Percentiles rank a stretch among this genome's conserved stretches.
Evolutionary conservation across 768 basidiomycete species (phyloP).

Genomic region (Amanita pallidorosea): DNA sequence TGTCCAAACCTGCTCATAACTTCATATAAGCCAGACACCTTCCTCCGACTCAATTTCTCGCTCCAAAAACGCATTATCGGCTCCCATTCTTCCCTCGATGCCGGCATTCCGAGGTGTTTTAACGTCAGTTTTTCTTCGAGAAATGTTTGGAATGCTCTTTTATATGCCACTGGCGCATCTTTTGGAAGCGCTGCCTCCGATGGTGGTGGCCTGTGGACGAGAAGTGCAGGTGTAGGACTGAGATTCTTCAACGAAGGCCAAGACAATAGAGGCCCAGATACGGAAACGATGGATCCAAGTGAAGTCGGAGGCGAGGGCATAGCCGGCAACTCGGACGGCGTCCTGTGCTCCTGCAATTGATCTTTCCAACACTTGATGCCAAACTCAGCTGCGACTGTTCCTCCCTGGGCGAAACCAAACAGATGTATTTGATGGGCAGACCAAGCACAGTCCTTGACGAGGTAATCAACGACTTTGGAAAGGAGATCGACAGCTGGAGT

Average conservation of each 20-base stretch:
- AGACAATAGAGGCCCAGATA: slow-evolving; percentile 69
- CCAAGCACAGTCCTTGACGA: slow-evolving; percentile 58
- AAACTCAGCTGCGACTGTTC: slow-evolving; percentile 63
- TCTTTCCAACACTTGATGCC: slow-evolving; percentile 46
- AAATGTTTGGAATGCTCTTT: slow-evolving; percentile 45
- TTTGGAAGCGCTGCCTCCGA: slow-evolving; percentile 31
- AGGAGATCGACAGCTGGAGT: slow-evolving; percentile 53
- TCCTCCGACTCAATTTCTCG: slow-evolving; percentile 44
- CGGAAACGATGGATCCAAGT: slow-evolving; percentile 57
- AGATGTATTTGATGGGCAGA: slow-evolving; percentile 60
- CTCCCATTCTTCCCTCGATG: slow-evolving; percentile 68
- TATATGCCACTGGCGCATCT: slow-evolving; percentile 39
- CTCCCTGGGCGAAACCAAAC: slow-evolving; percentile 86
- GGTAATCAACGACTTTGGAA: slow-evolving; percentile 38
- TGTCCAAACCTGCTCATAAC: slow-evolving; percentile 37
- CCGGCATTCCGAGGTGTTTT: slow-evolving; percentile 56
- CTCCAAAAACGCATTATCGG: slow-evolving; percentile 87
- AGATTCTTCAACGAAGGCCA: slow-evolving; percentile 50
- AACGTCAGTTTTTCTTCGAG: slow-evolving; percentile 37
- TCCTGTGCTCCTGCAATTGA: slow-evolving; percentile 14
- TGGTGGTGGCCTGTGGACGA: slow-evolving; percentile 44
- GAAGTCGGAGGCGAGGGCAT: slow-evolving; percentile 13
- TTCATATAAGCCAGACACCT: slow-evolving; percentile 55
- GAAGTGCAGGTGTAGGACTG: slow-evolving; percentile 52
- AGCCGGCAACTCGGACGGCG: background rate